phyloP scores from a whole-genome alignment of 805 yeast species.

The Sugiyamaella floridensis region DNA sequence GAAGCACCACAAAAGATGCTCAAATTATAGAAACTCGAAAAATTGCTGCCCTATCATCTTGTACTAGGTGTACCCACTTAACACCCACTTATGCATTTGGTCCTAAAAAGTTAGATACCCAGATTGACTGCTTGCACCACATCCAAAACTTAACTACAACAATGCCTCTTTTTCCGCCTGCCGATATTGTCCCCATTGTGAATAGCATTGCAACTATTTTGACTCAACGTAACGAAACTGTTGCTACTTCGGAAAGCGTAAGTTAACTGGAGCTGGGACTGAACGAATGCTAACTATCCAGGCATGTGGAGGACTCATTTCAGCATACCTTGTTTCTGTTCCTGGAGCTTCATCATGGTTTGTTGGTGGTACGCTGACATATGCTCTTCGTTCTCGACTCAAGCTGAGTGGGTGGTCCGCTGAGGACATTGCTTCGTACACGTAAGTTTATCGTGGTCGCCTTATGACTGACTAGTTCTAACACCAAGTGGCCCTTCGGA shows the following conservation, averaged over 20 bases:
- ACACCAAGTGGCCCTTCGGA: slow-evolving; percentile 58
- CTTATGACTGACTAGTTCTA: background rate
- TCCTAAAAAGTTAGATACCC: no score
- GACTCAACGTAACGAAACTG: slow-evolving; percentile 48
- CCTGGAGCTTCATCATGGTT: slow-evolving; percentile 83
- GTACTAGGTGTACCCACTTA: no score
- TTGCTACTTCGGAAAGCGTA: slow-evolving; percentile 71
- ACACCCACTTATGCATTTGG: no score
- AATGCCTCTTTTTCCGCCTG: slow-evolving; percentile 48
- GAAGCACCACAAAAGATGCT: no score
- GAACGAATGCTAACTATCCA: slow-evolving; percentile 7
- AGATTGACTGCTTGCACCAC: no score
- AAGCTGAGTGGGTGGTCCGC: slow-evolving; percentile 74
- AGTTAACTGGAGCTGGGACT: background rate
- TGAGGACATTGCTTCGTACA: slow-evolving; percentile 60
- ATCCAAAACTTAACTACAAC: background rate
- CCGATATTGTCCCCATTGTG: slow-evolving; percentile 45
- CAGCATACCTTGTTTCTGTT: slow-evolving; percentile 71
- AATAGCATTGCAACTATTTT: slow-evolving; percentile 51
- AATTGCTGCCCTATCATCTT: no score
- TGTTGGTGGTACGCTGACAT: slow-evolving; percentile 77
- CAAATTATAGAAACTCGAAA: no score
- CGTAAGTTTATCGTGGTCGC: slow-evolving; percentile 25
- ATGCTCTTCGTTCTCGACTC: slow-evolving; percentile 67
- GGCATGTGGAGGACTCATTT: slow-evolving; percentile 82